A percentile compares a stretch with the other conserved stretches of the same genome.
phyloP scores from a whole-genome alignment of 2,329 filamentous ascomycete species.

The Elsinoe batatas region DNA sequence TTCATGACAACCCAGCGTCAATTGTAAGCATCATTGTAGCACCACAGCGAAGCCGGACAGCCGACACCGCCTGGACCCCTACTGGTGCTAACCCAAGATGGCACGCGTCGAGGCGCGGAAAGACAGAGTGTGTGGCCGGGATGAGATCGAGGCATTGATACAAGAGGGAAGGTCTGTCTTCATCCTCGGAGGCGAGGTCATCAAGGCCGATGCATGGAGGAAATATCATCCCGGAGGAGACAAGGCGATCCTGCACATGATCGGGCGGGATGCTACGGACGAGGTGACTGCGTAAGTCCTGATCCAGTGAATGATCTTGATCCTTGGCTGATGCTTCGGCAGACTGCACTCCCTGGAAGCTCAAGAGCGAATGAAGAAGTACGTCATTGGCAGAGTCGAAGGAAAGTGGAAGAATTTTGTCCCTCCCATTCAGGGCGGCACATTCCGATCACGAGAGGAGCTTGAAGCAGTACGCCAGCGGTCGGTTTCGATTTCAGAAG shows the following conservation, averaged over 20 bases:
- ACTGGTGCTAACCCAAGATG: not conserved
- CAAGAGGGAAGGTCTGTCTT: slow-evolving; percentile 70
- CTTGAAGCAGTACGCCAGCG: slow-evolving; percentile 16
- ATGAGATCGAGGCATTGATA: slow-evolving; percentile 64
- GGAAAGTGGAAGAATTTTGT: slow-evolving; percentile 76
- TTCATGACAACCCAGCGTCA: too few species aligned
- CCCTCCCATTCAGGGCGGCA: slow-evolving; percentile 81
- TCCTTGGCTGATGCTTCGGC: not conserved
- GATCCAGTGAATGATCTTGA: not conserved
- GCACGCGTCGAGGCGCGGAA: not conserved
- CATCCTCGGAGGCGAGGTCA: slow-evolving; percentile 68
- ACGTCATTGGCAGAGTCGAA: slow-evolving; percentile 70
- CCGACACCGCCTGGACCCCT: not conserved
- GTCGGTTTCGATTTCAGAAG: slow-evolving; percentile 24
- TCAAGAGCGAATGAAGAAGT: slow-evolving; percentile 62
- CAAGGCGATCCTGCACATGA: slow-evolving; percentile 85
- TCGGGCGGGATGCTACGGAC: slow-evolving; percentile 62
- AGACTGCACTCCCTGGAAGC: slow-evolving; percentile 68
- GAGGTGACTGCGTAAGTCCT: slow-evolving; percentile 67
- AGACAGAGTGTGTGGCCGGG: slow-evolving; percentile 16
- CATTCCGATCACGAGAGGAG: slow-evolving; percentile 49
- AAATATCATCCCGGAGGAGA: slow-evolving; percentile 86
- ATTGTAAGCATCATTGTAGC: not conserved
- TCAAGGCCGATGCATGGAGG: slow-evolving; percentile 84
- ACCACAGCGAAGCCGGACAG: not conserved